A percentile compares a stretch with the other conserved stretches of the same genome.
phyloP scores from a whole-genome alignment of 2,329 filamentous ascomycete species.

The Periconia sp. region DNA sequence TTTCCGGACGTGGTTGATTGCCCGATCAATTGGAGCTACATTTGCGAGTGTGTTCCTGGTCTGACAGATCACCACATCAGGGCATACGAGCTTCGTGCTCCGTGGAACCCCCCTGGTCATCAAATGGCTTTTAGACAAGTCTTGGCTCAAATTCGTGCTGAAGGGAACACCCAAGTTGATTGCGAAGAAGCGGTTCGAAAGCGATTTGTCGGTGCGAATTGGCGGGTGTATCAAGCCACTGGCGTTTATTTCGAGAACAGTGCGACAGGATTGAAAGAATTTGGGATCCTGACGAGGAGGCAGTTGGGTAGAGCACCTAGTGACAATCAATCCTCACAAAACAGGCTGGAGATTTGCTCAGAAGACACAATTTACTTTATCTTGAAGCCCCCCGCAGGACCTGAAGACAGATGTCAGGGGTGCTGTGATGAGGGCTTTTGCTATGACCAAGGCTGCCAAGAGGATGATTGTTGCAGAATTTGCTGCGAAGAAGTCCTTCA shows the following conservation, averaged over 20 bases:
- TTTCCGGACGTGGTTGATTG: neutral
- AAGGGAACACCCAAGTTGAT: neutral
- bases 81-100: constrained; percentile 3
- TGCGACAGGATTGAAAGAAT: constrained; percentile 4
- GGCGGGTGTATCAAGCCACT: constrained; percentile 13
- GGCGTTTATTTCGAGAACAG: constrained; percentile 16
- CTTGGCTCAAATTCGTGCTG: neutral
- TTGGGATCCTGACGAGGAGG: constrained; percentile 4
- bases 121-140: neutral
- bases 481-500: neutral
- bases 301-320: neutral
- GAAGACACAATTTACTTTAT: neutral
- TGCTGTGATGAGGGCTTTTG: constrained; percentile 4
- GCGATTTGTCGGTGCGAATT: constrained; percentile 14
- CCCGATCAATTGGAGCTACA: constrained; percentile 7
- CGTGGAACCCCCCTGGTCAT: constrained; percentile 1
- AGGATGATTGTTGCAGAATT: constrained; percentile 1
- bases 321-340: neutral
- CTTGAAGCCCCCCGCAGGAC: neutral
- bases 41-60: neutral
- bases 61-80: neutral
- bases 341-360: neutral
- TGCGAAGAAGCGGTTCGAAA: constrained; percentile 16
- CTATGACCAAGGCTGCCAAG: constrained; percentile 3
- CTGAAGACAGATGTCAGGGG: neutral